Evolutionary conservation across 73 alveolate species (phyloP).

Genomic region (Paramecium caudatum): DNA sequence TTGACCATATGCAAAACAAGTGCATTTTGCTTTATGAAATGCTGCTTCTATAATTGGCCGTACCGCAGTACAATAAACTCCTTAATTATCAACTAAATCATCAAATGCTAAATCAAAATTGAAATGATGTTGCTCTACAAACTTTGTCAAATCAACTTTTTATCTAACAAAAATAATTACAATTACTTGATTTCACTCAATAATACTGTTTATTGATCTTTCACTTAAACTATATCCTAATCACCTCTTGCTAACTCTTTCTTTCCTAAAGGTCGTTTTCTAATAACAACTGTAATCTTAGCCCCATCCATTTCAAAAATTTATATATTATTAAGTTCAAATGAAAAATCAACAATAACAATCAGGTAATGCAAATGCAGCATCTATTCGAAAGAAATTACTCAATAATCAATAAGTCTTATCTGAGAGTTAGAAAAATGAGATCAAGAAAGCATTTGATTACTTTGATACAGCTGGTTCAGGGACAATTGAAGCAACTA

Average conservation of each 20-base stretch:
- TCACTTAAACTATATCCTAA: conserved; percentile 90
- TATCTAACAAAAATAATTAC: too few relatives aligned
- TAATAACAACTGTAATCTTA: conserved; percentile 97
- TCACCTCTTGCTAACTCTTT: conserved; percentile 93
- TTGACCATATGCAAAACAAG: conserved; percentile 96
- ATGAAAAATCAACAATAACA: conserved; percentile 37
- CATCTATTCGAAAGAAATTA: conserved; percentile 33
- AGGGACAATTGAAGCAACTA: conserved; percentile 97
- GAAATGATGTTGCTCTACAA: conserved; percentile 89
- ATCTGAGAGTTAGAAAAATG: conserved; percentile 94
- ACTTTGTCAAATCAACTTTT: conserved; percentile 39
- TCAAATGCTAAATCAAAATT: conserved; percentile 87
- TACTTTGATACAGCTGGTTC: conserved; percentile 97
- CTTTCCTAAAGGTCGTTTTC: conserved; percentile 98
- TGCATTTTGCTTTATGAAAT: conserved; percentile 88
- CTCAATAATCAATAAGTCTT: conserved; percentile 81
- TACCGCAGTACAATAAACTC: conserved; percentile 78
- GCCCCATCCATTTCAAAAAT: conserved; percentile 78
- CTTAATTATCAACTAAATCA: conserved; percentile 76
- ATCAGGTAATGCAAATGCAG: conserved; percentile 28
- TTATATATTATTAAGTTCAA: not conserved
- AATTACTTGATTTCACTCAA: conserved; percentile 50
- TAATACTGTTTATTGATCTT: conserved; percentile 74
- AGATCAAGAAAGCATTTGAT: conserved; percentile 98
- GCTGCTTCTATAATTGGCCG: conserved; percentile 88